Conservation (phyloP, 2,329 filamentous ascomycete species). For the Curvularia sp. region DNA sequence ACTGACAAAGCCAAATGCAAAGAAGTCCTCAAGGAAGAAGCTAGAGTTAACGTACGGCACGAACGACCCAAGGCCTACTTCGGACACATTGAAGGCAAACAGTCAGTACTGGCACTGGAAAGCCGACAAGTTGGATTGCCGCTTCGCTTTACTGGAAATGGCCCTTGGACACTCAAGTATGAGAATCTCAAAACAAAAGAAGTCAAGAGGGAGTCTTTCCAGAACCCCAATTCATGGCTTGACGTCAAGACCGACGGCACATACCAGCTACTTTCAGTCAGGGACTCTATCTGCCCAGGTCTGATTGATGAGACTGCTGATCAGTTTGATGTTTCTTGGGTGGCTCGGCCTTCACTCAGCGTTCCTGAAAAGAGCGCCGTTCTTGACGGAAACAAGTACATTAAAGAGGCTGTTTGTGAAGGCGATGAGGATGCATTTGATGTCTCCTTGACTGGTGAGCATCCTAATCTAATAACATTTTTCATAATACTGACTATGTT, state of each 20-base stretch:
- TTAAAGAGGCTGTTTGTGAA: slow-evolving; percentile 87
- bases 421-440: slow-evolving; percentile 92
- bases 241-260: slow-evolving; percentile 70
- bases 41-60: slow-evolving; percentile 83
- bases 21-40: slow-evolving; percentile 81
- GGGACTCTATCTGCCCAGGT: slow-evolving; percentile 82
- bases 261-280: slow-evolving; percentile 80
- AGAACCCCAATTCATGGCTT: slow-evolving; percentile 70
- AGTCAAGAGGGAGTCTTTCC: slow-evolving; percentile 58
- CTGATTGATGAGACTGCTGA: slow-evolving; percentile 76
- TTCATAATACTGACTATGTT: slow-evolving; percentile 29
- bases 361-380: slow-evolving; percentile 69
- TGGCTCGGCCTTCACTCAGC: slow-evolving; percentile 76
- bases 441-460: slow-evolving; percentile 75
- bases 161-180: slow-evolving; percentile 83
- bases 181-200: slow-evolving; percentile 66
- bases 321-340: slow-evolving; percentile 83
- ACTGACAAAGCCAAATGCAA: slow-evolving; percentile 88
- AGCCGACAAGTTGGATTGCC: slow-evolving; percentile 76
- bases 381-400: slow-evolving; percentile 61
- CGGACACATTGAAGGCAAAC: slow-evolving; percentile 81
- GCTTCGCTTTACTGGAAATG: slow-evolving; percentile 81
- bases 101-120: slow-evolving; percentile 77
- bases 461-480: not conserved
- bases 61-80: slow-evolving; percentile 89